A percentile compares a stretch with the other conserved stretches of the same genome.
These are phyloP conservation scores for Parietichytrium sp. DNA, from an alignment of 108 stramenopile genomes.

Conservation along the genomic window DNA sequence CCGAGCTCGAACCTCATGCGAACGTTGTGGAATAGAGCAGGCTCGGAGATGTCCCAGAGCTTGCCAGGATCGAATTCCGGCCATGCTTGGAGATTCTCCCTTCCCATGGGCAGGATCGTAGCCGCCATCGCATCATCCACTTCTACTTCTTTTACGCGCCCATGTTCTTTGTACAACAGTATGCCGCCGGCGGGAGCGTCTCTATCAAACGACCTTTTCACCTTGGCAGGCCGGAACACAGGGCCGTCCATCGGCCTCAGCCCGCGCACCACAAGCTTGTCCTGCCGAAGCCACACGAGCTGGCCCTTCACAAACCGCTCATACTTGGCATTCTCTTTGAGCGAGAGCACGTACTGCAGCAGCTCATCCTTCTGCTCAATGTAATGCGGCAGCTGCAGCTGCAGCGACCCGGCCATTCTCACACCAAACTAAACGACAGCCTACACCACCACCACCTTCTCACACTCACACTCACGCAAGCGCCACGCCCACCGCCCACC, in stretches of 20 bases:
- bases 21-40: background rate
- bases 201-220: background rate
- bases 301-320: background rate
- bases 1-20: background rate
- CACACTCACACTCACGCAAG: too few species aligned
- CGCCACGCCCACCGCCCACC: too few species aligned
- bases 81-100: conserved; percentile 16
- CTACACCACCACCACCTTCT: too few species aligned
- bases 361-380: too few species aligned
- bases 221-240: conserved; percentile 5
- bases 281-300: conserved; percentile 30
- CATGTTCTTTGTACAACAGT: background rate
- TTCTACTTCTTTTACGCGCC: background rate
- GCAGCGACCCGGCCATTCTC: too few species aligned
- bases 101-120: conserved; percentile 12
- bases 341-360: background rate
- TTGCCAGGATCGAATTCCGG: background rate
- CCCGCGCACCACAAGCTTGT: too few species aligned
- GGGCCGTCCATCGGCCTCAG: too few species aligned
- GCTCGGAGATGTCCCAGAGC: background rate
- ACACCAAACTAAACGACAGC: too few species aligned
- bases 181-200: background rate
- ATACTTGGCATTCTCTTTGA: background rate
- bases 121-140: background rate
- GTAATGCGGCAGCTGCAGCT: too few species aligned